Percentiles rank a stretch among this genome's conserved stretches.
phyloP scores from a whole-genome alignment of 768 basidiomycete species.

The Termitomyces sp. region DNA sequence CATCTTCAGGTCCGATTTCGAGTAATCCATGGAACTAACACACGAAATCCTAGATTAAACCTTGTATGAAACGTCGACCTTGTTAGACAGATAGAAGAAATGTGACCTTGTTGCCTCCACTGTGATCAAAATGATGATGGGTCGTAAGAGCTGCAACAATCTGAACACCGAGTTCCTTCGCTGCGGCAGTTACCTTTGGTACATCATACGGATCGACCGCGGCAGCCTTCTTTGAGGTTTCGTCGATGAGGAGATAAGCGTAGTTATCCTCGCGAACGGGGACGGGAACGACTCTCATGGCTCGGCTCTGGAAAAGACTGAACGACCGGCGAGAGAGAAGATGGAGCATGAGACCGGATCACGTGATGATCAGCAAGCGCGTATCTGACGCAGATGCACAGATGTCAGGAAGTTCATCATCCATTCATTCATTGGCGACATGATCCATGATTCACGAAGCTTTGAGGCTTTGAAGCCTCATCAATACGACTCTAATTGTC shows the following conservation, averaged over 20 bases:
- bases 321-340: conserved; percentile 14
- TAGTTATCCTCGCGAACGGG: conserved; percentile 83
- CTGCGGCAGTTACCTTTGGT: conserved; percentile 57
- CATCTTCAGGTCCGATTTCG: neutral
- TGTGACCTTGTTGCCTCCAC: conserved; percentile 75
- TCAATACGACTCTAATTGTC: neutral
- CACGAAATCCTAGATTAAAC: conserved; percentile 41
- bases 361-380: neutral
- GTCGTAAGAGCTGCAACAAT: conserved; percentile 81
- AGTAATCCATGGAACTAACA: conserved; percentile 17
- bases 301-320: conserved; percentile 11
- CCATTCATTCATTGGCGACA: neutral
- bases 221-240: conserved; percentile 59
- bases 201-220: conserved; percentile 81
- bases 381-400: neutral
- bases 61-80: neutral
- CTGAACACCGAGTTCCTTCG: conserved; percentile 52
- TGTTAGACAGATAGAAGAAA: conserved; percentile 1
- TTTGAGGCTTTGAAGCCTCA: neutral
- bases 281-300: conserved; percentile 74
- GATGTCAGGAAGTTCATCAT: neutral
- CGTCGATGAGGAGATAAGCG: conserved; percentile 77
- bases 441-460: neutral
- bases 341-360: conserved; percentile 9
- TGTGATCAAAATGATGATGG: conserved; percentile 89